Evolutionary conservation across 768 basidiomycete genomes (phyloP).

Genomic region (Lactifluus volemus): DNA sequence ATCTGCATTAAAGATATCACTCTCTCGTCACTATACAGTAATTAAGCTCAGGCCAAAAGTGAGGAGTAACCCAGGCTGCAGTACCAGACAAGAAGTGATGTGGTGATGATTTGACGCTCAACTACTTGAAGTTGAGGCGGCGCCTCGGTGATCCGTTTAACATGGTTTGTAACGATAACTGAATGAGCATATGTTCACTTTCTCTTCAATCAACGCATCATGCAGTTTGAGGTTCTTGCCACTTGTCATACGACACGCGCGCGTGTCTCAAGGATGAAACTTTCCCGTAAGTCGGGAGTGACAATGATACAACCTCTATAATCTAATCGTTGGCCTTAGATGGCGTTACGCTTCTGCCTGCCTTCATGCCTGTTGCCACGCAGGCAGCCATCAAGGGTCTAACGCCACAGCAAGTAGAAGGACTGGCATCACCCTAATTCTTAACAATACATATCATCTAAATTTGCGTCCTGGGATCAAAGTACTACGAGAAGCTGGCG

Average conservation of each 20-base stretch:
- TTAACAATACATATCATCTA: conserved; percentile 89
- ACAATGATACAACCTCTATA: conserved; percentile 1
- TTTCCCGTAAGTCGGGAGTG: conserved; percentile 50
- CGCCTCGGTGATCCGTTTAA: not conserved
- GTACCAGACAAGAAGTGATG: no score
- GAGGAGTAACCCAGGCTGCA: no score
- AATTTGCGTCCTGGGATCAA: conserved; percentile 77
- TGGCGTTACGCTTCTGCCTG: conserved; percentile 74
- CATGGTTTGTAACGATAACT: no score
- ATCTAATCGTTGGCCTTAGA: conserved; percentile 34
- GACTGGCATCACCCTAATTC: conserved; percentile 74
- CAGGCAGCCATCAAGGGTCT: conserved; percentile 89
- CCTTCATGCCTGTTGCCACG: conserved; percentile 92
- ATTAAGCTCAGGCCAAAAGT: not conserved
- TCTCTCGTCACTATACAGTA: not conserved
- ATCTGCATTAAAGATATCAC: not conserved
- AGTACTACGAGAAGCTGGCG: conserved; percentile 65
- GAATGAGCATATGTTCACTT: no score
- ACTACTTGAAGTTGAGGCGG: not conserved
- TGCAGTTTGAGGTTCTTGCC: conserved; percentile 80
- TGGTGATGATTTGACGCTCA: no score
- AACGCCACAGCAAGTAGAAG: conserved; percentile 77
- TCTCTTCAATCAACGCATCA: conserved; percentile 22
- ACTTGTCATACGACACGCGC: conserved; percentile 76
- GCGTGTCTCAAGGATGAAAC: conserved; percentile 75